phyloP scores from a whole-genome alignment of 768 basidiomycete species.

The Coprinopsis cinerea region DNA sequence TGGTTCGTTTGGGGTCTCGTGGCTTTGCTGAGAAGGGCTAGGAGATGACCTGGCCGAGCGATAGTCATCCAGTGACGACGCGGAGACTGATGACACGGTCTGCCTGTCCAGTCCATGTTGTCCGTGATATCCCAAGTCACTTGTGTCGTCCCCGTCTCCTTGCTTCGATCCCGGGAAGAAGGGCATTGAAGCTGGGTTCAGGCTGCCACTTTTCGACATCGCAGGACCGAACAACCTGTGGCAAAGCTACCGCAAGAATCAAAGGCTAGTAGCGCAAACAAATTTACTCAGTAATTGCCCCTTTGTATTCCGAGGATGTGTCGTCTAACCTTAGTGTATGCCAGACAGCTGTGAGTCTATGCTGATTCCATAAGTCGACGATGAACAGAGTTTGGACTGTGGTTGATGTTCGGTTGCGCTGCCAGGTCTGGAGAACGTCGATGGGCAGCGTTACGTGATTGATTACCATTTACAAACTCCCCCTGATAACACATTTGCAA shows the following conservation, averaged over 20 bases:
- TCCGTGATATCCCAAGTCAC: slow-evolving; percentile 35
- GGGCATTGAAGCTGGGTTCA: slow-evolving; percentile 79
- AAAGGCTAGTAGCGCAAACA: slow-evolving; percentile 23
- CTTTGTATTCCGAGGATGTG: slow-evolving; percentile 3
- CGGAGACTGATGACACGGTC: slow-evolving; percentile 51
- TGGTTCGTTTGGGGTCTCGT: slow-evolving; percentile 30
- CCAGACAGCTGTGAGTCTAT: background rate
- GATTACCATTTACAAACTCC: background rate
- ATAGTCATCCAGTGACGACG: slow-evolving; percentile 54
- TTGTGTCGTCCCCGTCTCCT: slow-evolving; percentile 48
- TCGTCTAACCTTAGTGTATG: background rate
- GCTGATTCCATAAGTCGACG: background rate
- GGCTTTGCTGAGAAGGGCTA: slow-evolving; percentile 41
- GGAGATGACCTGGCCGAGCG: slow-evolving; percentile 68
- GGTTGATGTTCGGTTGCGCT: background rate
- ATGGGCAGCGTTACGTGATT: slow-evolving; percentile 4
- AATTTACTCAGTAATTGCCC: no score
- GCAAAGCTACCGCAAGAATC: slow-evolving; percentile 33
- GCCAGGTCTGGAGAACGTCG: background rate
- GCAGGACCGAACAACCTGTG: slow-evolving; percentile 27
- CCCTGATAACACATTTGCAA: background rate
- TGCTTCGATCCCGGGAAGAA: slow-evolving; percentile 75
- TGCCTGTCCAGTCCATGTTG: slow-evolving; percentile 43
- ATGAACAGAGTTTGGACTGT: background rate
- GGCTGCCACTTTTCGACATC: slow-evolving; percentile 72